Percentiles rank a stretch among this genome's conserved stretches.
Conservation (phyloP, 495 filamentous ascomycete species). For the Usnea hakonensis region DNA sequence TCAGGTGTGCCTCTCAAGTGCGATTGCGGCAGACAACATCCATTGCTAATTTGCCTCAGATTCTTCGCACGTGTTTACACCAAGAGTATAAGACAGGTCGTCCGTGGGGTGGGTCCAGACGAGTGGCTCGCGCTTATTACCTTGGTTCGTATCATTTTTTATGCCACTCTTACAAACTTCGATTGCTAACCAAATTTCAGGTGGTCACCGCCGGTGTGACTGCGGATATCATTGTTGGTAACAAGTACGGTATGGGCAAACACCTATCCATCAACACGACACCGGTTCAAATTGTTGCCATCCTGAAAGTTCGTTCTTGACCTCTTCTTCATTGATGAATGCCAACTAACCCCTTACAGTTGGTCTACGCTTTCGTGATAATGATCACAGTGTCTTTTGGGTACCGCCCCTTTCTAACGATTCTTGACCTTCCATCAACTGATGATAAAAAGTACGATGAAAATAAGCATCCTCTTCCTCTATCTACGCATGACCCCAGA, state of each 20-base stretch:
- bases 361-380: conserved; percentile 16
- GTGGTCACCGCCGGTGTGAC: neutral
- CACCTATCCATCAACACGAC: conserved; percentile 10
- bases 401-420: neutral
- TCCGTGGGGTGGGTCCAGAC: conserved; percentile 16
- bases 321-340: neutral
- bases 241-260: conserved; percentile 17
- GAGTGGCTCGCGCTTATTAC: conserved; percentile 15
- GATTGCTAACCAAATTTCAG: neutral
- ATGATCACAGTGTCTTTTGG: conserved; percentile 13
- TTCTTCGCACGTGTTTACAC: conserved; percentile 20
- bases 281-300: neutral
- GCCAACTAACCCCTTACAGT: neutral
- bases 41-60: neutral
- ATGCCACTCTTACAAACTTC: neutral
- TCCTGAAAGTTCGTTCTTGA: conserved; percentile 7
- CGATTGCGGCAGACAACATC: neutral
- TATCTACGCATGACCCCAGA: conserved; percentile 30
- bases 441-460: conserved; percentile 14
- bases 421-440: neutral
- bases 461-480: conserved; percentile 33
- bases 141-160: neutral
- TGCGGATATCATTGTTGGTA: conserved; percentile 16
- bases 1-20: conserved; percentile 2
- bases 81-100: conserved; percentile 8